Conservation (phyloP, 257 asterid species). For the Fraxinus quadrangulata region DNA sequence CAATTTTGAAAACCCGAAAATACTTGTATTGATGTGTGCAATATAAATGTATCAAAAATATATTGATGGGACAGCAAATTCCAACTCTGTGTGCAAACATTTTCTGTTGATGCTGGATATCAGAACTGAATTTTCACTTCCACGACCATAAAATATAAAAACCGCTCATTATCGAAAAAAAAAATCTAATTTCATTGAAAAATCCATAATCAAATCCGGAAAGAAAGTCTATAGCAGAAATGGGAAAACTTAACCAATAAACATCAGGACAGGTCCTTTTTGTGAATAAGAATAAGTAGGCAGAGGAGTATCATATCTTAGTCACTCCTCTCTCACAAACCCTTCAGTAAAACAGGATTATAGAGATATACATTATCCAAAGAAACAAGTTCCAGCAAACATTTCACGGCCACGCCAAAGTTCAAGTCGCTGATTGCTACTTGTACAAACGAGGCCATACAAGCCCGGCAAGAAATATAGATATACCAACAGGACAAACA, state of each 20-base stretch:
- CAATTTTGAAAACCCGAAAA: too few relatives aligned
- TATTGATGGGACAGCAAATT: too few relatives aligned
- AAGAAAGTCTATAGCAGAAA: neutral
- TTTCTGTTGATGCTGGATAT: neutral
- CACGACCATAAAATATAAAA: neutral
- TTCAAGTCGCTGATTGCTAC: neutral
- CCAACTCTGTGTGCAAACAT: too few relatives aligned
- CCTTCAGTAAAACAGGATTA: conserved; percentile 25
- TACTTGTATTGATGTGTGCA: too few relatives aligned
- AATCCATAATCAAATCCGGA: neutral
- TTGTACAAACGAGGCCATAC: conserved; percentile 18
- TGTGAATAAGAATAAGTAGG: neutral
- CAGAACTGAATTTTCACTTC: neutral
- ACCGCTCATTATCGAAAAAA: too few relatives aligned
- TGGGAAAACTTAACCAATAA: neutral
- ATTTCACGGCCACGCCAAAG: neutral
- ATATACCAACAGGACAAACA: neutral
- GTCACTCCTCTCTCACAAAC: neutral
- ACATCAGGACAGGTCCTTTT: neutral
- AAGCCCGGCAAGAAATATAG: neutral
- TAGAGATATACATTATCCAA: neutral
- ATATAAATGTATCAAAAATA: too few relatives aligned
- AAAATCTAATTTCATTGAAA: neutral
- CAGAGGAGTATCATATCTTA: neutral
- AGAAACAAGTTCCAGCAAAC: conserved; percentile 3